A percentile compares a stretch with the other conserved stretches of the same genome.
Evolutionary conservation across 2,329 filamentous ascomycete species (phyloP).

Genomic region (Fonsecaea monophora): DNA sequence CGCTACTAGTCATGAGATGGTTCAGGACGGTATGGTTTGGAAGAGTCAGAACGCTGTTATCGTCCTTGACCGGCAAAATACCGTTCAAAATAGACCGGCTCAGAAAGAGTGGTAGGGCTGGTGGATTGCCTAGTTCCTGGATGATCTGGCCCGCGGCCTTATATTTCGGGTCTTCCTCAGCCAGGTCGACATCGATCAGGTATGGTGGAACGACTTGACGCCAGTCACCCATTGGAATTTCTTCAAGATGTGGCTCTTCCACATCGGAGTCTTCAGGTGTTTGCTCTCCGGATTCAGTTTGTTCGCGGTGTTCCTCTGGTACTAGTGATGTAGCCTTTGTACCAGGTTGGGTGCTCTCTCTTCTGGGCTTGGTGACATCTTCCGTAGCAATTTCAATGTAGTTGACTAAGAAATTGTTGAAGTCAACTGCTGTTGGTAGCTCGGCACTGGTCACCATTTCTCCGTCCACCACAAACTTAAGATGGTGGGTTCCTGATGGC

Average conservation of each 20-base stretch:
- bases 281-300: conserved; percentile 43
- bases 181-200: conserved; percentile 82
- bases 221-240: conserved; percentile 66
- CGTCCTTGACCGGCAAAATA: conserved; percentile 90
- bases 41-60: conserved; percentile 95
- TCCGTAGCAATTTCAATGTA: conserved; percentile 92
- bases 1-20: conserved; percentile 95
- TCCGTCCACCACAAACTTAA: conserved; percentile 94
- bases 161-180: conserved; percentile 77
- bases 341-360: conserved; percentile 47
- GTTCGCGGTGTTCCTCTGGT: conserved; percentile 47
- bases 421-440: conserved; percentile 93
- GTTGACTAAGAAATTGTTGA: conserved; percentile 97
- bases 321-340: conserved; percentile 48
- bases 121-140: conserved; percentile 80
- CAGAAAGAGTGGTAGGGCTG: conserved; percentile 85
- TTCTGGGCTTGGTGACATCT: conserved; percentile 58
- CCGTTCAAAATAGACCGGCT: conserved; percentile 95
- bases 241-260: conserved; percentile 50
- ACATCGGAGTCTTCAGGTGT: conserved; percentile 42
- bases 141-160: conserved; percentile 76
- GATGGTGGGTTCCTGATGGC: conserved; percentile 90
- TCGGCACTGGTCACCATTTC: conserved; percentile 88
- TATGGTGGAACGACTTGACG: conserved; percentile 80
- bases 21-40: conserved; percentile 97